Conservation (phyloP, 345 rosid species). For the Murraya paniculata region DNA sequence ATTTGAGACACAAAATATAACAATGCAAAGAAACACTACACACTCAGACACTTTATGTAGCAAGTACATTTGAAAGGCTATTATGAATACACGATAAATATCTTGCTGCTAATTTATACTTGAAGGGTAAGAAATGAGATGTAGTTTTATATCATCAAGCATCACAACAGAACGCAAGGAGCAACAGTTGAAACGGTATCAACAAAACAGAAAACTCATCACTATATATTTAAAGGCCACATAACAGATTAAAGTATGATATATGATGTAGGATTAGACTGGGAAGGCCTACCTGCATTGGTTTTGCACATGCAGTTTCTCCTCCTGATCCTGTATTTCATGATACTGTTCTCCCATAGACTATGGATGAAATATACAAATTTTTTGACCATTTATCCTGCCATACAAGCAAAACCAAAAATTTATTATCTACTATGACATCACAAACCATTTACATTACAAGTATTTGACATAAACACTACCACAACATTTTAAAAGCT, state of each 20-base stretch:
- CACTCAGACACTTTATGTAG: background rate
- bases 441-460: background rate
- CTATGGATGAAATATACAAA: constrained; percentile 33
- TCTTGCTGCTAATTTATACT: background rate
- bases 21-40: background rate
- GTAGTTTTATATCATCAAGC: background rate
- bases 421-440: constrained; percentile 4
- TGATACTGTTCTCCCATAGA: constrained; percentile 37
- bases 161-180: background rate
- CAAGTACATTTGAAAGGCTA: background rate
- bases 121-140: background rate
- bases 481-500: background rate
- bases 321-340: constrained; percentile 12
- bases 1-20: background rate
- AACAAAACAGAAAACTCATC: background rate
- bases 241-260: background rate
- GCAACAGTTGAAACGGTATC: background rate
- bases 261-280: background rate
- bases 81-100: background rate
- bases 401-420: background rate
- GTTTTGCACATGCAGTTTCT: constrained; percentile 10
- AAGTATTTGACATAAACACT: background rate
- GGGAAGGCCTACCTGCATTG: constrained; percentile 9
- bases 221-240: background rate
- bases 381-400: constrained; percentile 42